Evolutionary conservation across 1,284 basidiomycete genomes (phyloP), one percentile per base, ranked within the genome.

Genomic region (Papiliotrema nemorosa): DNA sequence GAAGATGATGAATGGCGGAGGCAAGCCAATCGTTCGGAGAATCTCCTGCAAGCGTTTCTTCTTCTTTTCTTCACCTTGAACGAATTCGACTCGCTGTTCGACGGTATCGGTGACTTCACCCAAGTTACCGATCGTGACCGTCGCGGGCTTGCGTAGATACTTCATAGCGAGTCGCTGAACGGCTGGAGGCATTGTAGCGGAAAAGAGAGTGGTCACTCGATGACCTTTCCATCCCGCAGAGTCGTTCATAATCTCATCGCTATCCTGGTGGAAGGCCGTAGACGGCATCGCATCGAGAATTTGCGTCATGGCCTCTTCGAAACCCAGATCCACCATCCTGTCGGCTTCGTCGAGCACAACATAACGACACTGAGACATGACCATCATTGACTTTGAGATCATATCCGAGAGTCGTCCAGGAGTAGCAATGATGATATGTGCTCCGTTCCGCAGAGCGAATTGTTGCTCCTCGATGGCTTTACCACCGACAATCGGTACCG

Each of bases 271-370:
- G 79, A 93, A 84, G 47, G 87, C 84, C 48, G 88, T 87, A 2
- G 82, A 80, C 3, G 96, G 94, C 57, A 98, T 80, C 53, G 89
- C 84, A 73, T 97, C 94, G 46, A 99, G 78, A 62, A 99, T 98
- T 71, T 90, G 97, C 35, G 88, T 91, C 45, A 99, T 78, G 69
- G 94, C 91, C 14, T 82, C 83, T 73, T 98, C 96, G 73, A 97
- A 98, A 10, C 96, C 96, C 27, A 98, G 84, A 67, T 96, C 86
- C 51, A 98, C 91, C 94, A 98, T 97, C 49, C 93, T 84, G 74
- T 99, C 94, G 18, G 96, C 96, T 78, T 99, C 94, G 74, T 98
- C 96, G 91, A 98, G 94, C 57, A 98, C 93, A 47, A 98, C 85
- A 69, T 97, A 98, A 1, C 89, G 89, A 74, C 94, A 97, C 75